These are phyloP conservation scores for Penicillium sp. DNA, from an alignment of 2,329 filamentous ascomycete genomes.

Conservation along the genomic window DNA sequence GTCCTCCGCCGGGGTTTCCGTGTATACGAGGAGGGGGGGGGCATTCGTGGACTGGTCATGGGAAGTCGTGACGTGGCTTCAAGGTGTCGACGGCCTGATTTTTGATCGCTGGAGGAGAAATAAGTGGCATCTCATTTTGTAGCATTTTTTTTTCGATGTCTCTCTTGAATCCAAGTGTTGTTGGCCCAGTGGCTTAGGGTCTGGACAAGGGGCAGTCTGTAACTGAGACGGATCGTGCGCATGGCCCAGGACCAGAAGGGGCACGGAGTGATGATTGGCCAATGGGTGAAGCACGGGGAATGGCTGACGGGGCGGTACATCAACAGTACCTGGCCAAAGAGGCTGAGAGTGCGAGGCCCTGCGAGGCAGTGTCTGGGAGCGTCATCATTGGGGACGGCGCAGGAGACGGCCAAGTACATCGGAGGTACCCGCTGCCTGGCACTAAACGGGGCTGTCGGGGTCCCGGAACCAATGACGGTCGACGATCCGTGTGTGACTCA, in stretches of 20 bases:
- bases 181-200: not conserved
- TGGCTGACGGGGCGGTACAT: not conserved
- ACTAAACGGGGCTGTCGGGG: not conserved
- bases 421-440: slow-evolving; percentile 1
- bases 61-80: not conserved
- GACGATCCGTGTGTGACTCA: slow-evolving; percentile 36
- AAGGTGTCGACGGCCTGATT: not conserved
- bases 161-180: not conserved
- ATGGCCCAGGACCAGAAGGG: slow-evolving; percentile 3
- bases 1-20: not conserved
- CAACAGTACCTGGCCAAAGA: not conserved
- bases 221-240: slow-evolving; percentile 9
- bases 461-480: slow-evolving; percentile 28
- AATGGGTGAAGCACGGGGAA: slow-evolving; percentile 10
- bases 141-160: too few relatives aligned
- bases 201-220: not conserved
- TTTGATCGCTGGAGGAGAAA: not conserved
- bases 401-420: not conserved
- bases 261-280: slow-evolving; percentile 9
- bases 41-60: not conserved
- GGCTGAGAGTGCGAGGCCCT: not conserved
- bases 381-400: not conserved
- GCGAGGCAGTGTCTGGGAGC: not conserved
- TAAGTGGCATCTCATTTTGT: not conserved
- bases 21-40: not conserved